Percentiles rank a stretch among this genome's conserved stretches.
These are phyloP conservation scores for Pterocarpus santalinus DNA, from an alignment of 306 rosid species.

Conservation along the genomic window DNA sequence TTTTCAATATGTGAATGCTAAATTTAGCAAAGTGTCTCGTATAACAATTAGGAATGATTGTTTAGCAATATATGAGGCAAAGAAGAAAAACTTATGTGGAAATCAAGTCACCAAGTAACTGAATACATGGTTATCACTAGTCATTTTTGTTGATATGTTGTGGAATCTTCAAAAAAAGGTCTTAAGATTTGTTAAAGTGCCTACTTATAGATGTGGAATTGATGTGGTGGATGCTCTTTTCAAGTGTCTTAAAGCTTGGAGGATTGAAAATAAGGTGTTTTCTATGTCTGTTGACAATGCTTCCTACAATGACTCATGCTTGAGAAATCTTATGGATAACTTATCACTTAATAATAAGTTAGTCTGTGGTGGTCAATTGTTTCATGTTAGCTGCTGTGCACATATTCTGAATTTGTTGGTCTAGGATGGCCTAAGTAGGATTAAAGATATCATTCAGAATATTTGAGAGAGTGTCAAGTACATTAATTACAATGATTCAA, in stretches of 20 bases:
- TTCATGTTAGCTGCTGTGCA: neutral
- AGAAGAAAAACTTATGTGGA: neutral
- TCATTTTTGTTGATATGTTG: neutral
- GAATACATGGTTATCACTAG: neutral
- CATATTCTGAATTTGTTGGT: neutral
- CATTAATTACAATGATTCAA: neutral
- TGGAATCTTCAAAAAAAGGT: neutral
- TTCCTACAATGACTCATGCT: too few relatives aligned
- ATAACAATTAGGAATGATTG: too few relatives aligned
- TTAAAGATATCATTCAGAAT: neutral
- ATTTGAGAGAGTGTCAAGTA: neutral
- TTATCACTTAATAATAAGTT: neutral
- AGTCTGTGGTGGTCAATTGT: neutral
- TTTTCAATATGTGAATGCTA: too few relatives aligned
- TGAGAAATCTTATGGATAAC: too few relatives aligned
- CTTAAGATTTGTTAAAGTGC: neutral
- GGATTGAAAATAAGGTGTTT: neutral
- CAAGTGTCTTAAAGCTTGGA: neutral
- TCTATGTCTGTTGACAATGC: neutral
- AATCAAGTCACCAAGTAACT: neutral
- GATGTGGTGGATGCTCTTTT: neutral
- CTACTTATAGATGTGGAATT: neutral
- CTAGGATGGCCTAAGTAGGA: neutral
- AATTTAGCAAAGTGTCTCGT: too few relatives aligned
- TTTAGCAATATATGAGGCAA: too few relatives aligned